These are phyloP conservation scores for Poa pratensis DNA, from an alignment of 176 grass and related monocot genomes.

Conservation along the genomic window DNA sequence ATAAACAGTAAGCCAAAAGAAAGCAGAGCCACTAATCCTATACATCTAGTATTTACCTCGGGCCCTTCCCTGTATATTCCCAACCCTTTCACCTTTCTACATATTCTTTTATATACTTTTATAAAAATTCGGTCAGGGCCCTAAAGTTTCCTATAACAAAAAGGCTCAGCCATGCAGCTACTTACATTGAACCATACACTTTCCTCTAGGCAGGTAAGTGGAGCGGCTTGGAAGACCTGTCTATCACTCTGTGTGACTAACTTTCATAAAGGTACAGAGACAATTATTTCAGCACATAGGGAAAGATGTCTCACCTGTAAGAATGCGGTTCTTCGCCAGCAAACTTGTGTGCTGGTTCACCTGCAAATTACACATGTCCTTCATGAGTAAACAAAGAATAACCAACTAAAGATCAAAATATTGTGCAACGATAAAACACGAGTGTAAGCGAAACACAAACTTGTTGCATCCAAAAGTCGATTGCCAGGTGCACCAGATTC, in stretches of 20 bases:
- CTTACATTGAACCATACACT: background rate
- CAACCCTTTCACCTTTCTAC: background rate
- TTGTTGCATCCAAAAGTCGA: conserved; percentile 47
- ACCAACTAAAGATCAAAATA: conserved; percentile 7
- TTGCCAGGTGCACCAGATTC: conserved; percentile 38
- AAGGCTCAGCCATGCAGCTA: background rate
- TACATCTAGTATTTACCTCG: background rate
- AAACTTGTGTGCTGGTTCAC: conserved; percentile 38
- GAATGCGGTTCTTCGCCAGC: conserved; percentile 15
- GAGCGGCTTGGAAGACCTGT: background rate
- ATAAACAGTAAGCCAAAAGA: background rate
- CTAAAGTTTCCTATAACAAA: background rate
- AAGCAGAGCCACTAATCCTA: conserved; percentile 2
- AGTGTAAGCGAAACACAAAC: conserved; percentile 33
- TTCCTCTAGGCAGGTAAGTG: conserved; percentile 8
- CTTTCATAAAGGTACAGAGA: background rate
- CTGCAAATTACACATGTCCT: conserved; percentile 46
- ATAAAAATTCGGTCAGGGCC: background rate
- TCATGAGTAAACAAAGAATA: conserved; percentile 21
- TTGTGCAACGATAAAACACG: conserved; percentile 14
- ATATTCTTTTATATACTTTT: background rate
- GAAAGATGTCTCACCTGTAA: conserved; percentile 37
- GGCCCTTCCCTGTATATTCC: conserved; percentile 7
- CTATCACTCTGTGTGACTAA: background rate
- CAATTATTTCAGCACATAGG: conserved; percentile 13